Evolutionary conservation across 768 basidiomycete species (phyloP).

Genomic region (Kwoniella europaea): DNA sequence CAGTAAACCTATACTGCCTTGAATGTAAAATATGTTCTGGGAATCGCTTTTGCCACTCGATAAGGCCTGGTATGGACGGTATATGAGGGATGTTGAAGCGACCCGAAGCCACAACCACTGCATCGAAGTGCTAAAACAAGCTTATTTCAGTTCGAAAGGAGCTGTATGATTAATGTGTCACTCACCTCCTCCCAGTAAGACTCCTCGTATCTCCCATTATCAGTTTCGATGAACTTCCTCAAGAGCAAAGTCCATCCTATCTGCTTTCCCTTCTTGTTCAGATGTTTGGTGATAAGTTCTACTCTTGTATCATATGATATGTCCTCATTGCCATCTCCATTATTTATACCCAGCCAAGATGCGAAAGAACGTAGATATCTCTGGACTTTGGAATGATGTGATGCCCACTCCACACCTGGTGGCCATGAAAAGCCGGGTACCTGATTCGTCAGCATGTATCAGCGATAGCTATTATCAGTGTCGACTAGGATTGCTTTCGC

Average conservation of each 20-base stretch:
- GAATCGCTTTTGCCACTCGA: slow-evolving; percentile 55
- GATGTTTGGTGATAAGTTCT: slow-evolving; percentile 60
- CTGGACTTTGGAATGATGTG: slow-evolving; percentile 20
- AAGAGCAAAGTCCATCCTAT: slow-evolving; percentile 8
- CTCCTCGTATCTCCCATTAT: slow-evolving; percentile 10
- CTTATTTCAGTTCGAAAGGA: neutral
- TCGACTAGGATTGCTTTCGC: too few relatives aligned
- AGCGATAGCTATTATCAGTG: too few relatives aligned
- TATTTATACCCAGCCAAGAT: slow-evolving; percentile 58
- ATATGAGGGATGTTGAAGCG: slow-evolving; percentile 36
- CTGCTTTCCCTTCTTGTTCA: slow-evolving; percentile 2
- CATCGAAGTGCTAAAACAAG: slow-evolving; percentile 48
- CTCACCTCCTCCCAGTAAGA: slow-evolving; percentile 28
- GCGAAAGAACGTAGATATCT: slow-evolving; percentile 30
- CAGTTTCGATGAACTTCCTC: neutral
- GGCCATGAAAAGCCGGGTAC: slow-evolving; percentile 32
- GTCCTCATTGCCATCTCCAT: slow-evolving; percentile 53
- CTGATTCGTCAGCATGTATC: neutral
- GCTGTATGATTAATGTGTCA: neutral
- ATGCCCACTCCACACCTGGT: slow-evolving; percentile 22
- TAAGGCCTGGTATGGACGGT: slow-evolving; percentile 57
- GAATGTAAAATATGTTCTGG: slow-evolving; percentile 25
- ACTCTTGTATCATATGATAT: slow-evolving; percentile 63
- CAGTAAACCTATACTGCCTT: slow-evolving; percentile 23
- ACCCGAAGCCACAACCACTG: slow-evolving; percentile 56